Evolutionary conservation across 352 stramenopile species (phyloP).

Genomic region (Phytophthora melonis): DNA sequence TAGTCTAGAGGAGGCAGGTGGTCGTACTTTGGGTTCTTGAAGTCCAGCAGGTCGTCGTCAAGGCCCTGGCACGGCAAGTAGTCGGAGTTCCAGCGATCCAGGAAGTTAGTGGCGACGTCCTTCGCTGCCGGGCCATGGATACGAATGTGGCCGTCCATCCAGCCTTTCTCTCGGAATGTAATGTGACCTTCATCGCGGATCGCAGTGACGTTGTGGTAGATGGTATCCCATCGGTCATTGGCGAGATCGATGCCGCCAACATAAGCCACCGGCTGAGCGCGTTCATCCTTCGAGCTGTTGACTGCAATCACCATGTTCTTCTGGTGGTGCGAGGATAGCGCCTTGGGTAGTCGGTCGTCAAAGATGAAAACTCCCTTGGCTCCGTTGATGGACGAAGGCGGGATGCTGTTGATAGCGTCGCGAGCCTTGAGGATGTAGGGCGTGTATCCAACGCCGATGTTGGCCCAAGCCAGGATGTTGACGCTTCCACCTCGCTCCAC

Average conservation of each 20-base stretch:
- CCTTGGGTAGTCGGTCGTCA: slow-evolving; percentile 53
- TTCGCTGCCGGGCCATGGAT: slow-evolving; percentile 52
- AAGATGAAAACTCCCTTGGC: slow-evolving; percentile 48
- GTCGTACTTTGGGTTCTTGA: slow-evolving; percentile 49
- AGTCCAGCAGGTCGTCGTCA: slow-evolving; percentile 49
- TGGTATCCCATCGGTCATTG: slow-evolving; percentile 67
- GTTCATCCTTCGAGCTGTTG: not conserved
- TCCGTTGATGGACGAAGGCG: slow-evolving; percentile 17
- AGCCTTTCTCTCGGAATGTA: slow-evolving; percentile 51
- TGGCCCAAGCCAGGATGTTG: slow-evolving; percentile 60
- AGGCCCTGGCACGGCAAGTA: slow-evolving; percentile 30
- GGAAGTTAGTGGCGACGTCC: slow-evolving; percentile 63
- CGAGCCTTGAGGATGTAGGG: slow-evolving; percentile 49
- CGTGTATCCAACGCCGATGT: slow-evolving; percentile 40
- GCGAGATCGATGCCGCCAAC: slow-evolving; percentile 60
- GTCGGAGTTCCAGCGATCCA: slow-evolving; percentile 58
- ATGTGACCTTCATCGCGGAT: slow-evolving; percentile 44
- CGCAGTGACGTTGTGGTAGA: slow-evolving; percentile 51
- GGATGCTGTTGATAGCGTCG: slow-evolving; percentile 50
- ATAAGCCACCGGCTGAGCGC: slow-evolving; percentile 44
- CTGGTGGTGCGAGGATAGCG: slow-evolving; percentile 53
- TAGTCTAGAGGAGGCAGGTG: slow-evolving; percentile 17
- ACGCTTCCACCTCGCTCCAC: slow-evolving; percentile 45
- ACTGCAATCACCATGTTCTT: slow-evolving; percentile 50
- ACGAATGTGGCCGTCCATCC: slow-evolving; percentile 58